A percentile compares a stretch with the other conserved stretches of the same genome.
These are phyloP conservation scores for Rutidosis leptorrhynchoides DNA, from an alignment of 129 eudicot genomes.

Conservation along the genomic window DNA sequence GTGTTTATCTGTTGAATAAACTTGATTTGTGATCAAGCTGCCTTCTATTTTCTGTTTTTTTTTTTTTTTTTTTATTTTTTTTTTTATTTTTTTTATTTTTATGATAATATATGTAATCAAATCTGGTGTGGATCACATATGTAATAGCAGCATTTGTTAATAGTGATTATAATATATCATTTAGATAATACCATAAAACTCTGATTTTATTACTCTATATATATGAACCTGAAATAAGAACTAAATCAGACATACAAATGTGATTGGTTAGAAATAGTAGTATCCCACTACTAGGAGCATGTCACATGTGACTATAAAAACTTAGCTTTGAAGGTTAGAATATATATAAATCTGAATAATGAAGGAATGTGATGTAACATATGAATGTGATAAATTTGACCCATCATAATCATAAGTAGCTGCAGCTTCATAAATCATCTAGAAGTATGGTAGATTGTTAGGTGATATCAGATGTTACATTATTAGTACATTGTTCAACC, in stretches of 20 bases:
- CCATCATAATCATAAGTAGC: conserved; percentile 6
- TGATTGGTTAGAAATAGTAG: background rate
- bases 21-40: conserved; percentile 5
- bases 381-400: conserved; percentile 7
- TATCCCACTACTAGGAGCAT: background rate
- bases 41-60: too few species aligned
- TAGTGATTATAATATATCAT: background rate
- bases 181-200: background rate
- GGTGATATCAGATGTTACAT: conserved; percentile 23
- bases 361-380: conserved; percentile 14
- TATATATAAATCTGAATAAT: conserved; percentile 19
- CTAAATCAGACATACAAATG: background rate
- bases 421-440: background rate
- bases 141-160: background rate
- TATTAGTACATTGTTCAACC: conserved; percentile 9
- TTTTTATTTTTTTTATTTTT: too few species aligned
- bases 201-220: background rate
- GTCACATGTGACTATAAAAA: conserved; percentile 9
- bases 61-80: too few species aligned
- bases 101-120: too few species aligned
- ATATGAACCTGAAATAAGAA: background rate
- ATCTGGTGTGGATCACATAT: conserved; percentile 31
- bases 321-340: conserved; percentile 17
- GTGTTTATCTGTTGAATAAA: background rate
- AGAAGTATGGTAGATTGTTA: conserved; percentile 18